Evolutionary conservation across 148 eudicot genomes (phyloP).

Genomic region (Vaccinium macrocarpon): DNA sequence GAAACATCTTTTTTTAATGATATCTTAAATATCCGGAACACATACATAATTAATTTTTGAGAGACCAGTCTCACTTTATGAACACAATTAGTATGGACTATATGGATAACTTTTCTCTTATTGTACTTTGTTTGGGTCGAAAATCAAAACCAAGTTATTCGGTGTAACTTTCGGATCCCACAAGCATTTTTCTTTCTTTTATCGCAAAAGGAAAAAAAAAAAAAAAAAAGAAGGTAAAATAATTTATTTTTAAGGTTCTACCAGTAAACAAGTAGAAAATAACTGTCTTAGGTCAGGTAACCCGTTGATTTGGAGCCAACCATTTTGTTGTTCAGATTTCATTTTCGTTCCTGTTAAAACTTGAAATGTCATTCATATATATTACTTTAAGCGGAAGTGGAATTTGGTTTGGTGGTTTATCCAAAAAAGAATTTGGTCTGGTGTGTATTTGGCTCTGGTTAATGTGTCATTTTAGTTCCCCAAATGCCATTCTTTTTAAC

Average conservation of each 20-base stretch:
- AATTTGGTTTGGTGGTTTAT: not conserved
- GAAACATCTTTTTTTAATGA: too few relatives aligned
- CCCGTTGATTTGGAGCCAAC: not conserved
- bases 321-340: not conserved
- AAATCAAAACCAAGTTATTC: too few relatives aligned
- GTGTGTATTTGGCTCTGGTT: not conserved
- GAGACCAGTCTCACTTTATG: too few relatives aligned
- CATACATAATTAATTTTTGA: too few relatives aligned
- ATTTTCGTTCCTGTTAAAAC: constrained; percentile 6
- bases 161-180: not conserved
- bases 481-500: not conserved
- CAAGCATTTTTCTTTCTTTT: not conserved
- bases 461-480: constrained; percentile 1
- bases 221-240: not conserved
- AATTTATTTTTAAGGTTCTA: not conserved
- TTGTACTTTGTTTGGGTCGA: too few relatives aligned
- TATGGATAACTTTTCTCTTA: too few relatives aligned
- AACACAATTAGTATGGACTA: too few relatives aligned
- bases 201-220: not conserved
- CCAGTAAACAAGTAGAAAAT: not conserved
- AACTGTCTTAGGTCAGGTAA: not conserved
- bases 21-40: too few relatives aligned
- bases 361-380: not conserved
- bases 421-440: not conserved
- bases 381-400: not conserved